phyloP scores from a whole-genome alignment of 345 rosid species.

The Ailanthus altissimus region DNA sequence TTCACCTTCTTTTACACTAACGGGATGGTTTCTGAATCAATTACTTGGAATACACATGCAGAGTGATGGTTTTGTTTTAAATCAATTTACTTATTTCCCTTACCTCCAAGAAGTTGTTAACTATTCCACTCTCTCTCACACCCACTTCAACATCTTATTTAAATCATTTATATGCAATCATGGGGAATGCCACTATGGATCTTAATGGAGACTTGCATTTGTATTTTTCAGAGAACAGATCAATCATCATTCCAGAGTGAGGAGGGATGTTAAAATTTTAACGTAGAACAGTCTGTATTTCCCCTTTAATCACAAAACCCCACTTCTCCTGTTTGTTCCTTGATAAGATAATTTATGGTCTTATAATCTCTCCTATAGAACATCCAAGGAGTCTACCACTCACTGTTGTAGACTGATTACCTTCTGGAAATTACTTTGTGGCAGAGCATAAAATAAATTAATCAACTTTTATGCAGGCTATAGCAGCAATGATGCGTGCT shows the following conservation, averaged over 20 bases:
- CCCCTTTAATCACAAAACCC: not conserved
- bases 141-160: not conserved
- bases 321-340: not conserved
- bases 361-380: not conserved
- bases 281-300: not conserved
- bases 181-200: not conserved
- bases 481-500: slow-evolving; percentile 99
- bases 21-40: slow-evolving; percentile 8
- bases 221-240: not conserved
- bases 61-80: not conserved
- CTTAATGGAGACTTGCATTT: not conserved
- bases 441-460: slow-evolving; percentile 10
- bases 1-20: not conserved
- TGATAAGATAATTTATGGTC: not conserved
- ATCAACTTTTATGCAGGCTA: slow-evolving; percentile 64
- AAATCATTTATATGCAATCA: not conserved
- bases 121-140: not conserved
- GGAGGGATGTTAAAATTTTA: not conserved
- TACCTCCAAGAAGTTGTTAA: not conserved
- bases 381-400: not conserved
- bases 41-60: not conserved
- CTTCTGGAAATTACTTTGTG: not conserved
- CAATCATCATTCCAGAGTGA: slow-evolving; percentile 3
- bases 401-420: too few relatives aligned
- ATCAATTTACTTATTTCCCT: not conserved